A percentile compares a stretch with the other conserved stretches of the same genome.
phyloP scores from a whole-genome alignment of 768 basidiomycete species.

The Amanita subjunquillea region DNA sequence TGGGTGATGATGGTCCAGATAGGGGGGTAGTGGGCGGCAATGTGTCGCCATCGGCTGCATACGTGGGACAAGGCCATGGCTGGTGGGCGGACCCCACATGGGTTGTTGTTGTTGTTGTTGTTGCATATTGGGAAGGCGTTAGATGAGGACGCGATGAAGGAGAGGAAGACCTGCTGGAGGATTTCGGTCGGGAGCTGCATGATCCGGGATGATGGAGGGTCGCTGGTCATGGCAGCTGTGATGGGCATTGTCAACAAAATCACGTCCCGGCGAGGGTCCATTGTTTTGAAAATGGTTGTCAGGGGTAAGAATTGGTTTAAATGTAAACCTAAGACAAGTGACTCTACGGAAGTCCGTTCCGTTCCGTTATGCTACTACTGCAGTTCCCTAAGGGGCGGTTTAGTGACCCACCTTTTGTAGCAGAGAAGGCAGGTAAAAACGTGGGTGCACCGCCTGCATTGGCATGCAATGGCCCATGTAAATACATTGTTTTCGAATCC shows the following conservation, averaged over 20 bases:
- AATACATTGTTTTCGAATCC: too few relatives aligned
- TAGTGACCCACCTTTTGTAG: too few relatives aligned
- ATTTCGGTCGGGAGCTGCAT: not conserved
- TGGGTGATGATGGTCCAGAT: not conserved
- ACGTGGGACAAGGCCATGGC: not conserved
- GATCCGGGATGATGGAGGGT: not conserved
- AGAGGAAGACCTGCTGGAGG: not conserved
- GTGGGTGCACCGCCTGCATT: too few relatives aligned
- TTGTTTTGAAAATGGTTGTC: not conserved
- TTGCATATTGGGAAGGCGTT: not conserved
- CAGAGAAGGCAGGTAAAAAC: too few relatives aligned
- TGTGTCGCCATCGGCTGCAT: constrained; percentile 4
- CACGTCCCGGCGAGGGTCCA: not conserved
- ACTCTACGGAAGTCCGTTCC: too few relatives aligned
- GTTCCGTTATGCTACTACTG: too few relatives aligned
- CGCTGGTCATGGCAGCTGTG: too few relatives aligned
- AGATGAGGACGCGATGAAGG: not conserved
- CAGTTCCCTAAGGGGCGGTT: too few relatives aligned
- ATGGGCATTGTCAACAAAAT: not conserved
- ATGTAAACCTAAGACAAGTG: too few relatives aligned
- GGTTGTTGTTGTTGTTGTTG: too few relatives aligned
- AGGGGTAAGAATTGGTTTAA: too few relatives aligned
- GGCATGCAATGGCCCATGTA: too few relatives aligned
- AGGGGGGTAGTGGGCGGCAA: not conserved
- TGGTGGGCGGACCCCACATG: not conserved